phyloP scores from a whole-genome alignment of 139 green algal species.

The Coelastrella sp. region DNA sequence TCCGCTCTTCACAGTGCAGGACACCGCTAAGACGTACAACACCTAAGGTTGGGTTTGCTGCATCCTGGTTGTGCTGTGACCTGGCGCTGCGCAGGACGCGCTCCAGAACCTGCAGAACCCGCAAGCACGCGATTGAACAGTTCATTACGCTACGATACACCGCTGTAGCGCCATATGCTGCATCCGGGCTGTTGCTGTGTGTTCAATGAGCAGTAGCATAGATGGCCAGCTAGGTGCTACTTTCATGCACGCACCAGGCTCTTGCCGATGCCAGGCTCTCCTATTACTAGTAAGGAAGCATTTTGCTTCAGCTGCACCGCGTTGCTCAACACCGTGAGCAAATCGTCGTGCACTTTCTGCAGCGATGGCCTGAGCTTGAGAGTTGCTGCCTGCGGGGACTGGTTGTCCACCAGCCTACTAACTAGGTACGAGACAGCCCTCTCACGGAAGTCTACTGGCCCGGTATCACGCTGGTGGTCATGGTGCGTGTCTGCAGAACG shows the following conservation, averaged over 20 bases:
- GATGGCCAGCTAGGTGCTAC: too few relatives aligned
- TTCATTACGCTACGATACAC: too few relatives aligned
- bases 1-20: conserved; percentile 79
- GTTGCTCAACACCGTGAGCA: conserved; percentile 47
- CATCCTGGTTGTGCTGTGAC: conserved; percentile 51
- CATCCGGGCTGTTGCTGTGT: not conserved
- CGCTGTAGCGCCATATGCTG: too few relatives aligned
- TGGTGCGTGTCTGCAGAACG: not conserved
- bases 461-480: not conserved
- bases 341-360: conserved; percentile 40
- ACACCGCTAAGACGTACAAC: conserved; percentile 82
- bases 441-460: not conserved
- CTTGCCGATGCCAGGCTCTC: conserved; percentile 52
- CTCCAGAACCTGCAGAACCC: conserved; percentile 56
- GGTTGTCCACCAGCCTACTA: conserved; percentile 19
- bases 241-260: conserved; percentile 51
- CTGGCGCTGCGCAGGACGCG: conserved; percentile 56
- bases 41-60: conserved; percentile 63
- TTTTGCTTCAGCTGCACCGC: conserved; percentile 51
- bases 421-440: not conserved
- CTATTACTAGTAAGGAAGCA: conserved; percentile 52
- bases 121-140: not conserved
- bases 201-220: too few relatives aligned
- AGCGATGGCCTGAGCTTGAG: conserved; percentile 6
- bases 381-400: not conserved